Conservation (phyloP, 768 basidiomycete genomes). For the Boletus rubescentipes region DNA sequence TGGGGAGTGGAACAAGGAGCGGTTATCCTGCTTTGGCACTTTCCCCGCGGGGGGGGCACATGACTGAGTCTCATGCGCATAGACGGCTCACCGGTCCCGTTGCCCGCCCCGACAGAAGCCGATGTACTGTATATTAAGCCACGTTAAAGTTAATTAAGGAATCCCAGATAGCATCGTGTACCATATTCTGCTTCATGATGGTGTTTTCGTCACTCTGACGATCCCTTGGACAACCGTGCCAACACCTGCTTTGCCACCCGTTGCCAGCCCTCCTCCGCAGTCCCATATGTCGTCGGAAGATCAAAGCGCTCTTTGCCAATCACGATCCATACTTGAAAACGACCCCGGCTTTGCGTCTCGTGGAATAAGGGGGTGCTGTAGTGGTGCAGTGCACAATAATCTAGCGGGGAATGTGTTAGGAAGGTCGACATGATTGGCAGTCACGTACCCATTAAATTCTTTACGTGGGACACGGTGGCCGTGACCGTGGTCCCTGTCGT, state of each 20-base stretch:
- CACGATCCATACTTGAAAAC: constrained; percentile 47
- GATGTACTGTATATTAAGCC: background rate
- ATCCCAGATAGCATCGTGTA: background rate
- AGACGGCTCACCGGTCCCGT: background rate
- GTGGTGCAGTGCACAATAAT: constrained; percentile 17
- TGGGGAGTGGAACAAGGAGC: background rate
- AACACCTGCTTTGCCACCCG: constrained; percentile 46
- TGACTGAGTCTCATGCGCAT: background rate
- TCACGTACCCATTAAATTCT: constrained; percentile 15
- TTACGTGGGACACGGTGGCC: constrained; percentile 11
- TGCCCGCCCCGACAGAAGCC: background rate
- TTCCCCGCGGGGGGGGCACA: background rate
- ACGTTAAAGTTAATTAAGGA: background rate
- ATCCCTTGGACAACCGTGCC: constrained; percentile 33
- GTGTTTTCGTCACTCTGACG: background rate
- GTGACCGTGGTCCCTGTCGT: background rate
- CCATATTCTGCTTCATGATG: background rate
- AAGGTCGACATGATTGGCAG: background rate
- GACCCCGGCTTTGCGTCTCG: constrained; percentile 20
- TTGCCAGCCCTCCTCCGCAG: constrained; percentile 40
- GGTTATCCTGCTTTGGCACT: too few relatives aligned
- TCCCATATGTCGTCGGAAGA: constrained; percentile 40
- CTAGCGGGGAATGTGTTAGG: constrained; percentile 9
- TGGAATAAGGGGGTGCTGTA: constrained; percentile 35
- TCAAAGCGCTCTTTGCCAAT: constrained; percentile 45